Conservation (phyloP, 345 rosid species). For the Salix udensis region DNA sequence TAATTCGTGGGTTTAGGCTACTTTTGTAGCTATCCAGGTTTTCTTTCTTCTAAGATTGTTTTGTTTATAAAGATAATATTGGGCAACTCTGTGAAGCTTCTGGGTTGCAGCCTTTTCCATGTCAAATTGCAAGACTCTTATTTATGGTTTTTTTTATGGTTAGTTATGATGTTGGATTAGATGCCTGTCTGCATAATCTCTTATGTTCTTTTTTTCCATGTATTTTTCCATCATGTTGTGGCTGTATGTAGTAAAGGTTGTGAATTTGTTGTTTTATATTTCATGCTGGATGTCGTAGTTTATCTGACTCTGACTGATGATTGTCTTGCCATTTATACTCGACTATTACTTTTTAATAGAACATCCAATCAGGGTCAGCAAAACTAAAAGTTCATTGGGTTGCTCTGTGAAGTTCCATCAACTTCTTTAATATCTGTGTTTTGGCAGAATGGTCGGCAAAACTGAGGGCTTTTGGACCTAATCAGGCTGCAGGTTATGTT, state of each 20-base stretch:
- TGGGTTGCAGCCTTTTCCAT: conserved; percentile 2
- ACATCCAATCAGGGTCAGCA: not conserved
- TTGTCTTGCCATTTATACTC: not conserved
- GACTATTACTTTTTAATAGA: not conserved
- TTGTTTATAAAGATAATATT: not conserved
- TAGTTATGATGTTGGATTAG: not conserved
- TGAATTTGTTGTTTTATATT: not conserved
- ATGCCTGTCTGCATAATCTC: not conserved
- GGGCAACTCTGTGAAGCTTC: not conserved
- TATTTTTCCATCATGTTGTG: not conserved
- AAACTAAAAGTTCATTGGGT: not conserved
- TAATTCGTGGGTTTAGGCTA: not conserved
- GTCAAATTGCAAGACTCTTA: not conserved
- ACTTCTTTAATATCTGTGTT: not conserved
- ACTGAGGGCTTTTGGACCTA: not conserved
- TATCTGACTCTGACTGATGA: not conserved
- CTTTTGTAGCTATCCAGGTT: not conserved
- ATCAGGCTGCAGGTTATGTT: not conserved
- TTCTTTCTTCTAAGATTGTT: not conserved
- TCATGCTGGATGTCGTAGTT: not conserved
- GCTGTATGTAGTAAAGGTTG: not conserved
- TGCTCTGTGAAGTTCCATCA: not conserved
- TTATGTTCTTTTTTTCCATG: not conserved
- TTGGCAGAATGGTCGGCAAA: not conserved
- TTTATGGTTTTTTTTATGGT: not conserved